A percentile compares a stretch with the other conserved stretches of the same genome.
phyloP scores from a whole-genome alignment of 805 yeast species.

The Starmerella bombicola region DNA sequence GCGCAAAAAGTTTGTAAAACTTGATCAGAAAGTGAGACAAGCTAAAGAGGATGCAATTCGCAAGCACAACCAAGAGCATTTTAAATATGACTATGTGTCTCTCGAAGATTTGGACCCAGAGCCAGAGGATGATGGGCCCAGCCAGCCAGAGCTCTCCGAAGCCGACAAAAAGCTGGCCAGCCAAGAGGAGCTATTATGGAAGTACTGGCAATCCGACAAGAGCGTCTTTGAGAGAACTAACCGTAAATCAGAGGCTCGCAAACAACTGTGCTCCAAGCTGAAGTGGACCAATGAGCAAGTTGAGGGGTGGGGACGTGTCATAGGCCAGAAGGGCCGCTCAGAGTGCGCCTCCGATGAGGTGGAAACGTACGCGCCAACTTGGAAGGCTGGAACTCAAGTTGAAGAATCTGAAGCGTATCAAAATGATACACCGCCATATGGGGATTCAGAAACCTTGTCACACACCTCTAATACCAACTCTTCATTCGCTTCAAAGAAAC shows the following conservation, averaged over 20 bases:
- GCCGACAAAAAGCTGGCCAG: slow-evolving; percentile 40
- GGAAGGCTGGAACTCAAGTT: not conserved
- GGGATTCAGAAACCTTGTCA: not conserved
- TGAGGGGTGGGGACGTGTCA: slow-evolving; percentile 79
- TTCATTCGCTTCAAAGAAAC: too few relatives aligned
- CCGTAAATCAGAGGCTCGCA: slow-evolving; percentile 43
- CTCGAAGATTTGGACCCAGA: slow-evolving; percentile 13
- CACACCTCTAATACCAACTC: not conserved
- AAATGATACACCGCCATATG: not conserved
- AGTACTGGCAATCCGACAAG: slow-evolving; percentile 31
- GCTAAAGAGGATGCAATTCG: slow-evolving; percentile 12
- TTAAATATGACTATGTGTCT: slow-evolving; percentile 40
- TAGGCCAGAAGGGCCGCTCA: slow-evolving; percentile 1
- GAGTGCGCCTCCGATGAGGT: not conserved
- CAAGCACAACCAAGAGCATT: slow-evolving; percentile 23
- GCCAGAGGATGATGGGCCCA: slow-evolving; percentile 68
- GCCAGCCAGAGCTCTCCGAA: slow-evolving; percentile 28
- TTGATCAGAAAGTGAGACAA: slow-evolving; percentile 20
- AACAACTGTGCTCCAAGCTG: slow-evolving; percentile 39
- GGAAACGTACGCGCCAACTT: slow-evolving; percentile 6
- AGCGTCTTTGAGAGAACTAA: slow-evolving; percentile 36
- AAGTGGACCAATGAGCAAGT: slow-evolving; percentile 82
- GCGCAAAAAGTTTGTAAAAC: slow-evolving; percentile 23
- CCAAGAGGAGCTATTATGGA: slow-evolving; percentile 17
- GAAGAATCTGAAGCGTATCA: not conserved